Percentiles rank a stretch among this genome's conserved stretches.
These are phyloP conservation scores for Malassezia arunalokei DNA, from an alignment of 1,284 basidiomycete species.

Conservation along the genomic window DNA sequence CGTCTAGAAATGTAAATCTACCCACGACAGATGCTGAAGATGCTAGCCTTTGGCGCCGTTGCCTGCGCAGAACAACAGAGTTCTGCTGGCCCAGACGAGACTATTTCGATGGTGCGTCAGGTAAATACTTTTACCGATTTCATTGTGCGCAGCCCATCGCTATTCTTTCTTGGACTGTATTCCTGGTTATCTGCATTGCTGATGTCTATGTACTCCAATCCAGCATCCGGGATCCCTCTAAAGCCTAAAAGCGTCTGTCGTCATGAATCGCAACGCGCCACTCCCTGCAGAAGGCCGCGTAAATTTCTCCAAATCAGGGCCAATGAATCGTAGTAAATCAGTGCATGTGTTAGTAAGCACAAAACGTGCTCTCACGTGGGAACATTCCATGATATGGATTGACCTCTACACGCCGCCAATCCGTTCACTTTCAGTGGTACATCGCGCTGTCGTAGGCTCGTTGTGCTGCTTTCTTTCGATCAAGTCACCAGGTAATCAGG, in stretches of 20 bases:
- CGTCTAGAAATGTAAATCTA: neutral
- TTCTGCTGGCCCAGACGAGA: neutral
- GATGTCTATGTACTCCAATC: slow-evolving; percentile 9
- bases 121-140: slow-evolving; percentile 4
- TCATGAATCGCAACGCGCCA: neutral
- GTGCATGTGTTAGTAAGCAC: too few species aligned
- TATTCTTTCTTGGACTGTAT: slow-evolving; percentile 9
- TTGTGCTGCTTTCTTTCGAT: too few species aligned
- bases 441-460: too few species aligned
- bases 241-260: neutral
- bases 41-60: neutral
- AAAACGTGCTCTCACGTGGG: too few species aligned
- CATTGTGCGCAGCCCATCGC: neutral
- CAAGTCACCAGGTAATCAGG: neutral
- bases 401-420: too few species aligned
- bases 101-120: neutral
- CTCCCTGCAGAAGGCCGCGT: too few species aligned
- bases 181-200: slow-evolving; percentile 13
- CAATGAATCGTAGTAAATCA: too few species aligned
- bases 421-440: too few species aligned
- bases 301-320: too few species aligned
- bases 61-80: neutral
- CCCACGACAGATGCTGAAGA: neutral
- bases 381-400: too few species aligned
- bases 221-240: slow-evolving; percentile 7